Percentiles rank a stretch among this genome's conserved stretches.
Conservation (phyloP, 805 yeast species). For the Cyberlindnera galapagoensis region DNA sequence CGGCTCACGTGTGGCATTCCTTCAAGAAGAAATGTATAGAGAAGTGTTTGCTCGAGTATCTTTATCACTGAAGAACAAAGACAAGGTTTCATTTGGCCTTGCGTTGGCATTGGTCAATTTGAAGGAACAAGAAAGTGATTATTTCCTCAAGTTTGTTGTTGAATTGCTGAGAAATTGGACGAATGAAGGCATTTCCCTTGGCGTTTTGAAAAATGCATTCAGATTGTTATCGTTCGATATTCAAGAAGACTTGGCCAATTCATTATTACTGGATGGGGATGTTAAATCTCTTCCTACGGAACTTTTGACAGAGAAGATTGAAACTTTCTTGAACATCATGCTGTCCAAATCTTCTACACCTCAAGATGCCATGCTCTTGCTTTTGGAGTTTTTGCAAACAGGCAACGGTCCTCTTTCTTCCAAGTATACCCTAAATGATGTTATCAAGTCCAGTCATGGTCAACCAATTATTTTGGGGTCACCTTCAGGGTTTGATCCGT, state of each 20-base stretch:
- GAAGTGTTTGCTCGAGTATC: constrained; percentile 41
- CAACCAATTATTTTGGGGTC: constrained; percentile 49
- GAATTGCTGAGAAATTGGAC: constrained; percentile 4
- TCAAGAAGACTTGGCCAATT: background rate
- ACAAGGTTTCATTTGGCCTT: constrained; percentile 28
- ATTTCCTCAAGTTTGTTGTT: constrained; percentile 11
- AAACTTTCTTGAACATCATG: constrained; percentile 4
- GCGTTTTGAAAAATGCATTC: constrained; percentile 9
- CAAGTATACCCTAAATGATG: constrained; percentile 26
- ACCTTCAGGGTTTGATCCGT: constrained; percentile 62
- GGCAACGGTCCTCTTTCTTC: constrained; percentile 28
- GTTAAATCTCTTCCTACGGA: constrained; percentile 1
- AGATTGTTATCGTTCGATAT: constrained; percentile 5
- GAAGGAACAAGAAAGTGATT: constrained; percentile 14
- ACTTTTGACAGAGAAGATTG: constrained; percentile 2
- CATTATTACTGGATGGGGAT: constrained; percentile 1
- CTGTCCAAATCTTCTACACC: constrained; percentile 1
- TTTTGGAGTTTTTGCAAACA: constrained; percentile 23
- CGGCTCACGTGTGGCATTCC: constrained; percentile 21
- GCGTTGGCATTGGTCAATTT: constrained; percentile 29
- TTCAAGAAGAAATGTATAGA: constrained; percentile 36
- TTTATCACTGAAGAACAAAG: constrained; percentile 33
- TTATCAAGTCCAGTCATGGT: constrained; percentile 16
- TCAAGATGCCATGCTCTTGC: constrained; percentile 13
- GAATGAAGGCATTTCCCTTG: background rate